Percentiles rank a stretch among this genome's conserved stretches.
These are phyloP conservation scores for Barnettozyma hawaiiensis DNA, from an alignment of 1,139 yeast species.

Conservation along the genomic window DNA sequence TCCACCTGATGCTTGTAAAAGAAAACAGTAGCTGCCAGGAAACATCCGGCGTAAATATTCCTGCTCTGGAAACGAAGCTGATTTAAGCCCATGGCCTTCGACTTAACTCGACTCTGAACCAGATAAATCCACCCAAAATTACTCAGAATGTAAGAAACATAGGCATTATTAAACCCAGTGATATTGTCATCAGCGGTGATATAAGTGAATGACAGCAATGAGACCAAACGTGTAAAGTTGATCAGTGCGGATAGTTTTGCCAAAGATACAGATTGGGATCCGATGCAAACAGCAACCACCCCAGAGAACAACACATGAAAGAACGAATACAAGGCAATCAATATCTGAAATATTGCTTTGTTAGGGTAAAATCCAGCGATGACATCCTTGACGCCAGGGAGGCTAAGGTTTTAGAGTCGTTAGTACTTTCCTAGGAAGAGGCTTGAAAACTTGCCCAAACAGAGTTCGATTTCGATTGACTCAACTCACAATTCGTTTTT, in stretches of 20 bases:
- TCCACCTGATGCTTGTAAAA: slow-evolving; percentile 18
- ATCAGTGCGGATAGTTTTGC: background rate
- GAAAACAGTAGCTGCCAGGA: slow-evolving; percentile 5
- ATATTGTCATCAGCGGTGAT: slow-evolving; percentile 14
- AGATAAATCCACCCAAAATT: slow-evolving; percentile 12
- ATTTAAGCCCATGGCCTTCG: slow-evolving; percentile 1
- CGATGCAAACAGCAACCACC: background rate
- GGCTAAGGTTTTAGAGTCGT: slow-evolving; percentile 4
- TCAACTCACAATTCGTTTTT: slow-evolving; percentile 17
- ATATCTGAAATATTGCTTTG: slow-evolving; percentile 15
- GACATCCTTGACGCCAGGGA: slow-evolving; percentile 15
- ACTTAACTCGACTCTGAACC: slow-evolving; percentile 1
- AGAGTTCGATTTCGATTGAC: too few species aligned
- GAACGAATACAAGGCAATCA: slow-evolving; percentile 12
- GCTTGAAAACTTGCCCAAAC: too few species aligned
- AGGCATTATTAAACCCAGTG: slow-evolving; percentile 8
- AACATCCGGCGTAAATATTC: background rate
- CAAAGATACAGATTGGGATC: background rate
- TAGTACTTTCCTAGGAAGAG: background rate
- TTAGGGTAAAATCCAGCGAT: slow-evolving; percentile 15
- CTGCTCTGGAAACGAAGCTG: slow-evolving; percentile 3
- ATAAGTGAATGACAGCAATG: slow-evolving; percentile 10
- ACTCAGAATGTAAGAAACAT: slow-evolving; percentile 9
- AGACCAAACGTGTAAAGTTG: background rate
- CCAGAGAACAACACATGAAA: slow-evolving; percentile 4